Evolutionary conservation across 495 filamentous ascomycete genomes (phyloP), one percentile per base, ranked within the genome.

Genomic region (Durotheca rogersii): DNA sequence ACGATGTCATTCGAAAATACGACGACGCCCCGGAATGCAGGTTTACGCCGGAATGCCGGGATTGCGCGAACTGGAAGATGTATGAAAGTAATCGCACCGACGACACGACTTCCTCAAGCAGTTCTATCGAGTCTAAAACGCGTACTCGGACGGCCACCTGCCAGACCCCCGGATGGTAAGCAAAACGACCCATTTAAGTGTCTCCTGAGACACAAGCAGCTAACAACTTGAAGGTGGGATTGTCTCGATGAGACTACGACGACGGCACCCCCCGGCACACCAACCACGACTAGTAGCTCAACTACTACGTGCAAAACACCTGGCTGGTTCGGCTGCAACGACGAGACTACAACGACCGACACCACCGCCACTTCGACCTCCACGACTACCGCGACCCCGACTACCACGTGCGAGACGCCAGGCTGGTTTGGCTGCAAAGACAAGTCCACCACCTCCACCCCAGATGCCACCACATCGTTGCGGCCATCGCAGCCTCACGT

Each of bases 51-150:
- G 89, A 95, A 44, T 97, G 93, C 68, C 78, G 84, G 39, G 93
- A 98, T 62, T 98, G 93, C 57, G 85, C 82, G 56, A 81, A 84
- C 30, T 98, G 93, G 93, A 95, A 96, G 63, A 96, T 87, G 71
- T 92, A 89, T 57, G 83, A 83, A 55, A 94, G 90, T 59, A 96
- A 97, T 61, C 86, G 84, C 9, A 90, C 89, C 1, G 83, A 89
- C 37, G 75, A 77, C 2, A 87, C 82, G 3, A 90, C 85, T 0
- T 77, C 78, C 3, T 78, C 70, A 4, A 68, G 73, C 1, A 72
- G 72, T 6, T 82, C 75, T 1, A 75, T 79, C 7, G 76, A 77
- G 0, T 73, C 77, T 12, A 79, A 79, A 48, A 86, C 78, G 6
- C 75, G 78, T 42, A 90, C 85, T 2, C 77, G 87, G 34, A 95